Evolutionary conservation across 805 yeast genomes (phyloP).

Genomic region (Metschnikowia picachoensis): DNA sequence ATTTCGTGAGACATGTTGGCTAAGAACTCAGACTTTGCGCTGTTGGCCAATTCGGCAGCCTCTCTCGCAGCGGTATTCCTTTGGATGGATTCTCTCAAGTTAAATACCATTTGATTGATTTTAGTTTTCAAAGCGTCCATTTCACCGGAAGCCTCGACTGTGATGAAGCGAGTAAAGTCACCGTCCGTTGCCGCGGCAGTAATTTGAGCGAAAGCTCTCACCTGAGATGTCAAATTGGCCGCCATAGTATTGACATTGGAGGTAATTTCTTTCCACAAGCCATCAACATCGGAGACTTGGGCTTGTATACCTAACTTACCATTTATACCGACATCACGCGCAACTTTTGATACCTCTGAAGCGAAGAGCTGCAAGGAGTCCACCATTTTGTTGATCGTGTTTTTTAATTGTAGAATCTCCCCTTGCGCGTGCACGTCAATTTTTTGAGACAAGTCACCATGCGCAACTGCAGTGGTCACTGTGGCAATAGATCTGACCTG

Average conservation of each 20-base stretch:
- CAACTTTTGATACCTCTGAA: constrained; percentile 83
- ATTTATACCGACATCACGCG: constrained; percentile 89
- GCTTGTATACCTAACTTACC: constrained; percentile 93
- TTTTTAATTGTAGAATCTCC: constrained; percentile 78
- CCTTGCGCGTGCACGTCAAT: constrained; percentile 90
- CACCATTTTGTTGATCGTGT: constrained; percentile 90
- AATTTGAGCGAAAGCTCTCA: constrained; percentile 88
- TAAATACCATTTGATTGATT: constrained; percentile 60
- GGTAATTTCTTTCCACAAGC: constrained; percentile 87
- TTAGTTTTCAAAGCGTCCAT: constrained; percentile 70
- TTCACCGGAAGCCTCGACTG: constrained; percentile 90
- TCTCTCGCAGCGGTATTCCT: constrained; percentile 91
- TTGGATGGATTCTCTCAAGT: constrained; percentile 83
- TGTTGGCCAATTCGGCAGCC: constrained; percentile 87
- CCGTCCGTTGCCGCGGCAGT: constrained; percentile 95
- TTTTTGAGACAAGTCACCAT: constrained; percentile 81
- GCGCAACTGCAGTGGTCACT: constrained; percentile 89
- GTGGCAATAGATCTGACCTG: constrained; percentile 88
- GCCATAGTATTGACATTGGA: constrained; percentile 94
- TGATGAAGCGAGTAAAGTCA: constrained; percentile 83
- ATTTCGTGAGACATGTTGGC: constrained; percentile 85
- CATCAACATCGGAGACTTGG: constrained; percentile 86
- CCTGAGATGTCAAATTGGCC: constrained; percentile 86
- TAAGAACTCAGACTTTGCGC: constrained; percentile 84
- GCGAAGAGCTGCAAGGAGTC: constrained; percentile 86